Base-by-base conservation (phyloP, 164 flowering plant genomes). In the Litsea cubeba region DNA sequence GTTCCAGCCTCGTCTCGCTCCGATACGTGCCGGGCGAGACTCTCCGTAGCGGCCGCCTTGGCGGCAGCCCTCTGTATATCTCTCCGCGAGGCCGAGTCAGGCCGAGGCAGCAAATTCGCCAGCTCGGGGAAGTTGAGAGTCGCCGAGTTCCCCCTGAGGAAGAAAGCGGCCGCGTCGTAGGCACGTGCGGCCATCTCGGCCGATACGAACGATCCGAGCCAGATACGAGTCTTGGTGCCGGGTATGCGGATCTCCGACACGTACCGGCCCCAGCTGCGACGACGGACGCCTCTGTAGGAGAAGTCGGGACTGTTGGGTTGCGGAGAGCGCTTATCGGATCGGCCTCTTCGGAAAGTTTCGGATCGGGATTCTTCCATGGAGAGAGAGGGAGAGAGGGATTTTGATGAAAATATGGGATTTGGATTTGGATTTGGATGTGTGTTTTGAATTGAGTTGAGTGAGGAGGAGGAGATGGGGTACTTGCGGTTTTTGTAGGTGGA, bases 181-280 rank as follows among this genome's bases (percentile, higher is more conserved):
- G 84, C 84, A 20, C 82, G 76, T 3, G 84, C 84, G 1, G 84
- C 84, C 82, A 76, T 77, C 68, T 82, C 82, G 1, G 84, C 71
- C 0, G 81, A 77, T 1, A 63, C 50, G 71, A 80, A 82, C 0
- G 84, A 82, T 1, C 84, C 84, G 49, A 82, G 81, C 84, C 84
- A 82, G 62, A 82, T 58, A n/a, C 82, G 78, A 60, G 81, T 69
- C 40, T 82, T 80, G 65, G 71, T 69, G 11, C 77, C 78, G 5
- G 84, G 84, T 3, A 82, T 25, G 58, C 84, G 75, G 74, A 82
- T 82, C 74, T 82, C 84, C 1, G 84, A 82, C 17, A 82, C 84
- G 72, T 78, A 82, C 12, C 84, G 79, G 35, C 84, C 84, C 84
- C 84, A 82, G 67, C 81, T 80, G 14, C 84, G 81, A 23, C 71